phyloP scores from a whole-genome alignment of 768 basidiomycete species.

The Phylloporus sp. region DNA sequence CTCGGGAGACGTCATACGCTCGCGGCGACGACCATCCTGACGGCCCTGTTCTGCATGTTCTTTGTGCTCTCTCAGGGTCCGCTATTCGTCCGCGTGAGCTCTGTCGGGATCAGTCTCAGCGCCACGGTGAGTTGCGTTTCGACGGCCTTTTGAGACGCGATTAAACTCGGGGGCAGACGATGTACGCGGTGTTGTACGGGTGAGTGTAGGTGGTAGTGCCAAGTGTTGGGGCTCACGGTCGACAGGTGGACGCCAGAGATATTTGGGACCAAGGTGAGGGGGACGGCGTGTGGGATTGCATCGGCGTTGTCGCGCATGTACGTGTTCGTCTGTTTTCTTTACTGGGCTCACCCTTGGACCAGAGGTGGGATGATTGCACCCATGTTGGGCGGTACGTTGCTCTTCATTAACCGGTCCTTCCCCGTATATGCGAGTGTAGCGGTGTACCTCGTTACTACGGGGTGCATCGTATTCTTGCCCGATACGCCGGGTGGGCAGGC shows the following conservation, averaged over 20 bases:
- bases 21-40: slow-evolving; percentile 70
- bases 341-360: slow-evolving; percentile 1
- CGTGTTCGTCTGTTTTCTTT: slow-evolving; percentile 24
- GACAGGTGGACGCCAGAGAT: slow-evolving; percentile 79
- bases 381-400: slow-evolving; percentile 67
- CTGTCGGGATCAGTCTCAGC: slow-evolving; percentile 73
- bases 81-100: slow-evolving; percentile 59
- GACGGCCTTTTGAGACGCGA: background rate
- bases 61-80: slow-evolving; percentile 61
- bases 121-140: slow-evolving; percentile 43
- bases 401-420: slow-evolving; percentile 62
- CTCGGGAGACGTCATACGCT: slow-evolving; percentile 72
- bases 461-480: slow-evolving; percentile 56
- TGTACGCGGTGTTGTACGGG: slow-evolving; percentile 88
- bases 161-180: slow-evolving; percentile 42
- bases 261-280: slow-evolving; percentile 80
- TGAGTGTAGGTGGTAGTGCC: background rate
- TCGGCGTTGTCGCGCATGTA: slow-evolving; percentile 83
- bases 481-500: slow-evolving; percentile 43
- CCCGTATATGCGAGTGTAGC: slow-evolving; percentile 75
- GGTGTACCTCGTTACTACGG: slow-evolving; percentile 59
- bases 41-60: slow-evolving; percentile 66
- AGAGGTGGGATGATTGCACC: slow-evolving; percentile 91
- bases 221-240: background rate
- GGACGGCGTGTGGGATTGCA: slow-evolving; percentile 85